phyloP scores from a whole-genome alignment of 768 basidiomycete species.

The Leccinum ochraceum region DNA sequence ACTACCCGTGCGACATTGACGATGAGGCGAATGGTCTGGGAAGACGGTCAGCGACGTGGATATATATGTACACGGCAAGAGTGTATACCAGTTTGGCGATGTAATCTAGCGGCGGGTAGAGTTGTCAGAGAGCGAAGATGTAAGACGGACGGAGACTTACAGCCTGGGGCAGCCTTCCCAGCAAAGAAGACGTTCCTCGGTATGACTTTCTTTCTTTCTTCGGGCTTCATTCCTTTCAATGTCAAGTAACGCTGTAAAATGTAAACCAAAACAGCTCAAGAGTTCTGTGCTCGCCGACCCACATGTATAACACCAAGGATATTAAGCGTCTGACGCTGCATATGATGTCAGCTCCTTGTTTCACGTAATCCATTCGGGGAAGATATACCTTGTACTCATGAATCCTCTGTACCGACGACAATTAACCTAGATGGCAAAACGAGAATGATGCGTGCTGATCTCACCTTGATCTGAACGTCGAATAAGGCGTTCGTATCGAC shows the following conservation, averaged over 20 bases:
- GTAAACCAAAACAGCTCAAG: constrained; percentile 1
- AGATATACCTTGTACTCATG: constrained; percentile 84
- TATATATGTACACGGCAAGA: too few species aligned
- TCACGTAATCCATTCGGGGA: neutral
- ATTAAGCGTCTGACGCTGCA: constrained; percentile 89
- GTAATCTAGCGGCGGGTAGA: constrained; percentile 53
- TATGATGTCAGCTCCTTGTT: neutral
- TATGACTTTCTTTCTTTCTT: constrained; percentile 77
- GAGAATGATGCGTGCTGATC: constrained; percentile 6
- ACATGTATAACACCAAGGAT: constrained; percentile 89
- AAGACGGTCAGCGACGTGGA: constrained; percentile 1
- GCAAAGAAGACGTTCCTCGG: constrained; percentile 96
- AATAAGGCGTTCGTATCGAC: constrained; percentile 81
- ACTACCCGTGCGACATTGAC: constrained; percentile 79
- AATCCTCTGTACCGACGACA: constrained; percentile 54
- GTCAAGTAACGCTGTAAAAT: constrained; percentile 67
- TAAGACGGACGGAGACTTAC: constrained; percentile 41
- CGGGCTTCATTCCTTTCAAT: constrained; percentile 77
- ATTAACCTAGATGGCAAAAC: neutral
- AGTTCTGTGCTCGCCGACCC: constrained; percentile 24
- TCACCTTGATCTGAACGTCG: constrained; percentile 87
- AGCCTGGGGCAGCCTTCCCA: constrained; percentile 95
- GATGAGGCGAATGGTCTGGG: constrained; percentile 86
- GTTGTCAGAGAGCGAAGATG: constrained; percentile 8
- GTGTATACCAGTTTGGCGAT: constrained; percentile 79